A percentile compares a stretch with the other conserved stretches of the same genome.
Conservation (phyloP, 106 monocot genomes). For the Dendrobium huoshanense region DNA sequence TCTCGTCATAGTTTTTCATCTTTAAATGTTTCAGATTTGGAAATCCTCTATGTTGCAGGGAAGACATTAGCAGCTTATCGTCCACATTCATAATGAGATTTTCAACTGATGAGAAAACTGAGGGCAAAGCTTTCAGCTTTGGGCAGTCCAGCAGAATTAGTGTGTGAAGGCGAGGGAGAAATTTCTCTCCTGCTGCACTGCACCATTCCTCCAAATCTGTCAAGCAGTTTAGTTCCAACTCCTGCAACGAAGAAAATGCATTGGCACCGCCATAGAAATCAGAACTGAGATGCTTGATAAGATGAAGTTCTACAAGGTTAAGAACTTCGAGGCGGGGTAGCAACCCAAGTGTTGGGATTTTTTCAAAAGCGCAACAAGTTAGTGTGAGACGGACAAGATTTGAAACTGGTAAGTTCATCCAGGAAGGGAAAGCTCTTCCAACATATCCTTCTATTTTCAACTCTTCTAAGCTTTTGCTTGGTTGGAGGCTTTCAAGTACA, state of each 20-base stretch:
- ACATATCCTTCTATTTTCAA: slow-evolving; percentile 16
- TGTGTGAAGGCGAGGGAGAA: slow-evolving; percentile 15
- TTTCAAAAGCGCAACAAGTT: not conserved
- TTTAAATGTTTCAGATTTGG: slow-evolving; percentile 16
- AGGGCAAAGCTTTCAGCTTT: slow-evolving; percentile 14
- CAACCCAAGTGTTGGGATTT: slow-evolving; percentile 14
- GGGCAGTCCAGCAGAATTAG: slow-evolving; percentile 15
- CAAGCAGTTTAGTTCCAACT: slow-evolving; percentile 12
- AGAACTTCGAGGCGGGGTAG: slow-evolving; percentile 15
- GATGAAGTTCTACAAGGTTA: not conserved
- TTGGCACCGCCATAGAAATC: slow-evolving; percentile 14
- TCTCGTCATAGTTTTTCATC: not conserved
- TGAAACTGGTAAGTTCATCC: slow-evolving; percentile 16
- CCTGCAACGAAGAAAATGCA: slow-evolving; percentile 17
- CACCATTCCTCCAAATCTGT: slow-evolving; percentile 15
- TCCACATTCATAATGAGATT: not conserved
- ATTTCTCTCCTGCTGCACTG: not conserved
- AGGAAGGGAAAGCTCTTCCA: slow-evolving; percentile 14
- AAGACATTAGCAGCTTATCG: slow-evolving; percentile 17
- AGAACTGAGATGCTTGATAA: slow-evolving; percentile 3
- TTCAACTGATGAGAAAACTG: slow-evolving; percentile 11
- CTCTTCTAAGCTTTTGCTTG: slow-evolving; percentile 2
- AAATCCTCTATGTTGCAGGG: slow-evolving; percentile 6
- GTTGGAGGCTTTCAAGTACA: slow-evolving; percentile 21
- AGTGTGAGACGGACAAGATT: slow-evolving; percentile 18